phyloP scores from a whole-genome alignment of 2,329 filamentous ascomycete species.

The Alternaria gaisen region DNA sequence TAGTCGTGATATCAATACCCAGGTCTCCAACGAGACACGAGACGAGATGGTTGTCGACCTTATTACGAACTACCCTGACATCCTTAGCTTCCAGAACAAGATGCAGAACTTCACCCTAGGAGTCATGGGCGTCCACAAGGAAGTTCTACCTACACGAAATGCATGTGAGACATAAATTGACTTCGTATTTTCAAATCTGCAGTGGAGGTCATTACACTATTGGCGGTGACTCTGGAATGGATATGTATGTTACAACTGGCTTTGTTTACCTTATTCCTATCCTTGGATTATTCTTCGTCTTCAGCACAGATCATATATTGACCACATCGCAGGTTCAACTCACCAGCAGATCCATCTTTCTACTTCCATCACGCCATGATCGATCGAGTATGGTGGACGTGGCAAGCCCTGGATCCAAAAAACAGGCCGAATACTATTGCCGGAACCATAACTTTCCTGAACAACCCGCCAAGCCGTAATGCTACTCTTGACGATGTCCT shows the following conservation, averaged over 20 bases:
- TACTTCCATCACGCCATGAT: not conserved
- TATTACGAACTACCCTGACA: not conserved
- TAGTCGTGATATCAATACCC: not conserved
- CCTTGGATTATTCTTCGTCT: not conserved
- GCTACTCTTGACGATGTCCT: constrained; percentile 1
- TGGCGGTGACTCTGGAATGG: not conserved
- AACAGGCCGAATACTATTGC: not conserved
- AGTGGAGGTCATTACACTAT: not conserved
- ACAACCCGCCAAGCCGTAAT: not conserved
- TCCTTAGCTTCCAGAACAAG: not conserved
- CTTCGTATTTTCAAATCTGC: too few relatives aligned
- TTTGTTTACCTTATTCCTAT: not conserved
- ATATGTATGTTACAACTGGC: not conserved
- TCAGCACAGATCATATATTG: not conserved
- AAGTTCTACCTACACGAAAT: too few relatives aligned
- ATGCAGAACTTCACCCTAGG: not conserved
- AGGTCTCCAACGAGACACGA: not conserved
- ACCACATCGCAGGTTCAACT: not conserved
- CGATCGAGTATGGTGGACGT: not conserved
- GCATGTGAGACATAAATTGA: too few relatives aligned
- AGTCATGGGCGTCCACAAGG: not conserved
- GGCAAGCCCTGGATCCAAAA: not conserved
- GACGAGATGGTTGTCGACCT: not conserved
- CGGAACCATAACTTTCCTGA: not conserved
- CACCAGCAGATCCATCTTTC: not conserved